Percentiles rank a stretch among this genome's conserved stretches.
phyloP scores from a whole-genome alignment of 2,329 filamentous ascomycete genomes.

The Neospermospora avenae region DNA sequence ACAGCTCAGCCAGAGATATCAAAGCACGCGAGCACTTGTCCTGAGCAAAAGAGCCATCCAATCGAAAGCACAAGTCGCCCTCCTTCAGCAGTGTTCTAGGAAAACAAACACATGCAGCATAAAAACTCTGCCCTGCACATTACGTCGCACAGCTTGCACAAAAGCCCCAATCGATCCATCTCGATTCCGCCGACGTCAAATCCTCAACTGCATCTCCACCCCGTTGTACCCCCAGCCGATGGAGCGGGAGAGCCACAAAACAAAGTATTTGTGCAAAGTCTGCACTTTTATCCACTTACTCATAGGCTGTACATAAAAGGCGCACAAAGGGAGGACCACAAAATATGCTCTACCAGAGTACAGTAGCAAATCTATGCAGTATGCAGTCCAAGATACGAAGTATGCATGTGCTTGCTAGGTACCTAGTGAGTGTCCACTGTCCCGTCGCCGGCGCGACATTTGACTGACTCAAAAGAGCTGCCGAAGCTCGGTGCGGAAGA shows the following conservation, averaged over 20 bases:
- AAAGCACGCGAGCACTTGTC: too few relatives aligned
- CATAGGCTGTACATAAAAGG: conserved; percentile 11
- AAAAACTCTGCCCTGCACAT: conserved; percentile 12
- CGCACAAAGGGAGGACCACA: conserved; percentile 2
- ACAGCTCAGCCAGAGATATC: too few relatives aligned
- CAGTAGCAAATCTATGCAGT: too few relatives aligned
- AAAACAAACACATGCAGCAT: conserved; percentile 4
- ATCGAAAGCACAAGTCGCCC: background rate
- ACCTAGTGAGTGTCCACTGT: too few relatives aligned
- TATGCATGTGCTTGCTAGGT: too few relatives aligned
- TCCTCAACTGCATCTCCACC: background rate
- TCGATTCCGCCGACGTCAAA: background rate
- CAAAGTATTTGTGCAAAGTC: background rate
- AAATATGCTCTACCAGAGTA: too few relatives aligned
- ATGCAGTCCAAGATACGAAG: too few relatives aligned
- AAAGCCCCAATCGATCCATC: background rate
- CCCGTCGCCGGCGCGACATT: too few relatives aligned
- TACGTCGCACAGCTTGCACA: conserved; percentile 9
- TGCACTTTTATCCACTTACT: conserved; percentile 4
- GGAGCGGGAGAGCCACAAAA: background rate
- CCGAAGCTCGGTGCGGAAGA: background rate
- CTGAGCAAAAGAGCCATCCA: background rate
- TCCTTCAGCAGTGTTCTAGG: background rate
- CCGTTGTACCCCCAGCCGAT: background rate
- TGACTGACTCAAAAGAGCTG: background rate